Evolutionary conservation across 495 filamentous ascomycete genomes (phyloP), one percentile per base, ranked within the genome.

Genomic region (Penicillium cosmopolitanum): DNA sequence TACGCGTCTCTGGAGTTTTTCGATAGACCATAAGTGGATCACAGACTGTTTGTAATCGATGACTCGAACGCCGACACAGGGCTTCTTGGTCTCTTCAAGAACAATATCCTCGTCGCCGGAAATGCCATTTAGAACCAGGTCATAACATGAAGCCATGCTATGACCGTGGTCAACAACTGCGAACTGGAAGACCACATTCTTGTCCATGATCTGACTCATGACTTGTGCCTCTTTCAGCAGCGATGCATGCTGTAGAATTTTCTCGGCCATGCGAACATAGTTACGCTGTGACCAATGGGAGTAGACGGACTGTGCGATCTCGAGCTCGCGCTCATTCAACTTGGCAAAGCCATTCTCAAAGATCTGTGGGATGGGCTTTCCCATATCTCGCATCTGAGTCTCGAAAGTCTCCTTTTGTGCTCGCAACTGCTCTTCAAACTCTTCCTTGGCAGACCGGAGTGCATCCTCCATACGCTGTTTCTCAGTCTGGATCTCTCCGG

Each of bases 191-290:
- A 94, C 90, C 15, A 97, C 89, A 62, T 86, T 86, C 75, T 97
- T 95, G 64, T 95, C 92, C 83, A 98, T 90, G 61, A 93, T 92
- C 58, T 96, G 92, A 75, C 96, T 97, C 90, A 98, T 94, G 51
- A 98, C 86, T 70, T 98, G 95, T 4, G 94, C 96, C 71, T 98
- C 95, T 72, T 98, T 98, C 42, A 98, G 74, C 36, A 85, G 85
- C 12, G 89, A 86, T 8, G 94, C 94, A 73, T 96, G 85, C 63
- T 96, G 91, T 23, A 98, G 73, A 31, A 98, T 85, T 13, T 88
- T 87, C 72, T 97, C 95, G n/a, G 93, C 92, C 90, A 99, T 96
- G 53, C 87, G 87, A 51, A 98, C 90, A 63, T 96, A 97, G 63
- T 87, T 92, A 34, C 91, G 86, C 64, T 89, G 81, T 48, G 87